phyloP scores from a whole-genome alignment of 495 filamentous ascomycete genomes.

The Terfezia boudieri region DNA sequence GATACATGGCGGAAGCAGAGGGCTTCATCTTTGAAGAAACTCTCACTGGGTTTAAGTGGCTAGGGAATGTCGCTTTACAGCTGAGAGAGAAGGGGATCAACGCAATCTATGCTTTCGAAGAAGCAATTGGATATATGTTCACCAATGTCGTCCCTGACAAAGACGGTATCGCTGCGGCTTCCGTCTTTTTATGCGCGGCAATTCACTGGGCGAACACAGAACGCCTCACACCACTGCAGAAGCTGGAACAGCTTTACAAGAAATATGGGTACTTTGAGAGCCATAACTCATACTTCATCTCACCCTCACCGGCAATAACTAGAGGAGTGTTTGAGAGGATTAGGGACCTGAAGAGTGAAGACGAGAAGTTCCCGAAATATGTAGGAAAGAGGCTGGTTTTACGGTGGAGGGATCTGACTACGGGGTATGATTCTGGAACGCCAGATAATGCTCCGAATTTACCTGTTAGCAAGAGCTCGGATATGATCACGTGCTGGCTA shows the following conservation, averaged over 20 bases:
- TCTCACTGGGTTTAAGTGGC: slow-evolving; percentile 59
- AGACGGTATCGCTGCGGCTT: slow-evolving; percentile 46
- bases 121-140: slow-evolving; percentile 59
- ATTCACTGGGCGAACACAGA: slow-evolving; percentile 26
- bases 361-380: slow-evolving; percentile 22
- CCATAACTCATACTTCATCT: slow-evolving; percentile 45
- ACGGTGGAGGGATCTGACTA: slow-evolving; percentile 47
- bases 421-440: slow-evolving; percentile 38
- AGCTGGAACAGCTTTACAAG: slow-evolving; percentile 38
- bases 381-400: slow-evolving; percentile 31
- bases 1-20: slow-evolving; percentile 32
- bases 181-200: slow-evolving; percentile 31
- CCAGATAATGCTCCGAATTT: slow-evolving; percentile 32
- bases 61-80: slow-evolving; percentile 20
- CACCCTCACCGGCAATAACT: slow-evolving; percentile 31
- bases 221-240: slow-evolving; percentile 33
- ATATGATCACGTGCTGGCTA: slow-evolving; percentile 55
- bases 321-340: slow-evolving; percentile 33
- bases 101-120: slow-evolving; percentile 43
- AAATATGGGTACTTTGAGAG: slow-evolving; percentile 44
- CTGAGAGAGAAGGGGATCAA: slow-evolving; percentile 21
- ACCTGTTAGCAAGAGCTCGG: slow-evolving; percentile 34
- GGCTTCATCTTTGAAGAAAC: slow-evolving; percentile 40
- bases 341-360: slow-evolving; percentile 21
- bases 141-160: slow-evolving; percentile 43